Evolutionary conservation across 2,329 filamentous ascomycete species (phyloP), one percentile per base, ranked within the genome.

Genomic region (Claviceps citrina): DNA sequence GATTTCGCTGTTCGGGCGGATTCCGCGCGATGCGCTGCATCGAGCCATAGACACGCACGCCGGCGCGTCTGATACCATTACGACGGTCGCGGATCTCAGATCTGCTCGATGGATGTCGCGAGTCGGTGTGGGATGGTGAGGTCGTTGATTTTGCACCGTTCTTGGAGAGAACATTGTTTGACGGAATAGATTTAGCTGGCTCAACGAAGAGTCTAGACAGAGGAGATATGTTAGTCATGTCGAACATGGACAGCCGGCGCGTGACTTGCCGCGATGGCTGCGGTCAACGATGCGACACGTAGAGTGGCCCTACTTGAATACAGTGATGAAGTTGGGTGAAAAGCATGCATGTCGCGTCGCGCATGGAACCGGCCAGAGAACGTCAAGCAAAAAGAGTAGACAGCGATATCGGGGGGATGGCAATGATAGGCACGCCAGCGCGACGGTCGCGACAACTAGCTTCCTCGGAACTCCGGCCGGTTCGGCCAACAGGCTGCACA

Each of bases 111-210:
- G 22, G n/a, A 32, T 62, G 63, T 36, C 64, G 59, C 30, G 67
- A 66, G n/a, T 57, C 50, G 9, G 64, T 60, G 36, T 63, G 63
- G 33, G 55, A 47, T 30, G 54, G 53, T 19, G 58, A 58, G 5
- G 53, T 47, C 31, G 54, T 52, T 19, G 58, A 58, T 4, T 52
- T 46, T 15, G 48, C 41, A 31, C 47, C 38, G 38, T 31, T 44
- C 43, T 58, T 65, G 28, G 49, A 47, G 20, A 56, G 45, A 26
- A 57, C 39, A 46, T 64, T 65, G 35, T 53, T 47, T 12, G 55
- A 49, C 33, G 65, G 40, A 44, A 67, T 63, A 36, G 65, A 65
- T 47, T 66, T 61, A 46, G 65, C 59, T 26, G 63, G 64, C 28
- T 65, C 62, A 39, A 67, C 51, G 46, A 67, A 70, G 25, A 69